Evolutionary conservation across 441 rosid species (phyloP), one percentile per base, ranked within the genome.

Genomic region (Gossypium davidsonii): DNA sequence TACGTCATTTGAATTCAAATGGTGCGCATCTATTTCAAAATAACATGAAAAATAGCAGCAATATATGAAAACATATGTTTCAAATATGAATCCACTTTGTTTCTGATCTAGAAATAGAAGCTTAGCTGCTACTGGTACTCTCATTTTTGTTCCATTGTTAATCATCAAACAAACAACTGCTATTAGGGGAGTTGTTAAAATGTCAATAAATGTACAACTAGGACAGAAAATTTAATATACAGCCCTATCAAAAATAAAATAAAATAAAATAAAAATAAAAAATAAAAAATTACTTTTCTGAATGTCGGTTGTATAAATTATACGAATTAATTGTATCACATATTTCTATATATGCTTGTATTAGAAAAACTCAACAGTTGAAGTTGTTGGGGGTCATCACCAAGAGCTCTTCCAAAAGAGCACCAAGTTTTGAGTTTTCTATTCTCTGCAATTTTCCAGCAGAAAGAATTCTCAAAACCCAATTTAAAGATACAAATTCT

Each of bases 401-500:
- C 39, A 48, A 23, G 17, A 66, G 9, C 57, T 66, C 39, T 46
- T 66, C 57, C 34, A 60, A 14, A 31, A 34, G n/a, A 48, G 48
- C 18, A 52, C 73, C 63, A 48, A 34, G 17, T 18, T 73, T 58
- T 31, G 20, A 23, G 56, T 65, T 26, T 53, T 46, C 62, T 23
- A 25, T 37, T 68, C 51, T 60, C 55, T 53, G 2, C 59, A 23
- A 62, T 26, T 51, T 51, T 28, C 56, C 59, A 15, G 46, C 17
- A 8, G 59, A 28, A 66, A 15, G 59, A 26, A 6, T 18, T 77
- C 67, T 42, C 57, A 58, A 71, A 71, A 44, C 39, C 74, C 46
- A 67, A 15, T 67, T 51, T 51, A 0, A 51, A 26, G 26, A 9
- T 15, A 67, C 44, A 51, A 51, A 26, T 2, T 49, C 7, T 48